Evolutionary conservation across 2,329 filamentous ascomycete genomes (phyloP).

Genomic region (Pochonia chlamydosporia): DNA sequence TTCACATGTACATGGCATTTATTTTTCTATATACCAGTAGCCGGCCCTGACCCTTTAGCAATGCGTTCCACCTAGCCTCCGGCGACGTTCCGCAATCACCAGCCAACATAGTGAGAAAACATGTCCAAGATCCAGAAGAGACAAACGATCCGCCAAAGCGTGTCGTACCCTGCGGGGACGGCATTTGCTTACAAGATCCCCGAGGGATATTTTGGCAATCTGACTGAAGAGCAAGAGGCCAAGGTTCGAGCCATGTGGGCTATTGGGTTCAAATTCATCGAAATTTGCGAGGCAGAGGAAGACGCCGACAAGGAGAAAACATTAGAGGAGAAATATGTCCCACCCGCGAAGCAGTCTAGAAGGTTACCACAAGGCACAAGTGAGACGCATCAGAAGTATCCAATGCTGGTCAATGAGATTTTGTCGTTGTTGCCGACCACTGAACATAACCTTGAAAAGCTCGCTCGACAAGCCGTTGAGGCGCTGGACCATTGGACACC

Average conservation of each 20-base stretch:
- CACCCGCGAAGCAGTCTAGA: conserved; percentile 20
- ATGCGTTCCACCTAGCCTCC: not conserved
- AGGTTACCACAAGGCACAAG: conserved; percentile 61
- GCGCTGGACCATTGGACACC: conserved; percentile 67
- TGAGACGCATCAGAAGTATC: conserved; percentile 46
- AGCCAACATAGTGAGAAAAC: not conserved
- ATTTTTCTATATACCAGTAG: not conserved
- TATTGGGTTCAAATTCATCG: conserved; percentile 65
- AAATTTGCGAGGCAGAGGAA: conserved; percentile 33
- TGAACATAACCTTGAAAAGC: conserved; percentile 78
- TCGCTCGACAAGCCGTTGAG: conserved; percentile 72
- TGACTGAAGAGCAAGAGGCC: conserved; percentile 73
- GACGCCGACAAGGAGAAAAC: conserved; percentile 18
- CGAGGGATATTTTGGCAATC: conserved; percentile 46
- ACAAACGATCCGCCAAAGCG: not conserved
- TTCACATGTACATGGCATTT: not conserved
- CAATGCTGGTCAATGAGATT: conserved; percentile 22
- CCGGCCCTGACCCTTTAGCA: not conserved
- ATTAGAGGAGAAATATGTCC: conserved; percentile 25
- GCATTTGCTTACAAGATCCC: conserved; percentile 1
- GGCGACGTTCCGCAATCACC: not conserved
- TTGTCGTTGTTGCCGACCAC: conserved; percentile 37
- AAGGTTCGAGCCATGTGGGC: conserved; percentile 81
- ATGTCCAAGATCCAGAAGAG: conserved; percentile 6
- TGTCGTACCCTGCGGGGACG: not conserved